phyloP scores from a whole-genome alignment of 805 yeast species.

The Saccharomycopsis sp. region DNA sequence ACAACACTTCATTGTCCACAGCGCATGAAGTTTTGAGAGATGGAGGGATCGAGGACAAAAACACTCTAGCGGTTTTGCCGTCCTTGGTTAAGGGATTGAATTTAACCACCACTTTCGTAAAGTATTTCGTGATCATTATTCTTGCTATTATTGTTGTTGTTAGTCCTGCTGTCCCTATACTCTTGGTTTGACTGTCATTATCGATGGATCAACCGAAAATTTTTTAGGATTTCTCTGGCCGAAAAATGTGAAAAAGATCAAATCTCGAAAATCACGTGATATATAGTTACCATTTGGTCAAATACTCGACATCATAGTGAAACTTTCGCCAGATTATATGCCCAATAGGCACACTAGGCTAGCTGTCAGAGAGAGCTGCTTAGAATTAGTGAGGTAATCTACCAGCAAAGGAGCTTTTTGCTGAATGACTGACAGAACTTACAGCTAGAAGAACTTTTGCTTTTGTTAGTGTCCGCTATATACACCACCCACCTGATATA shows the following conservation, averaged over 20 bases:
- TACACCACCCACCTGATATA: too few species aligned
- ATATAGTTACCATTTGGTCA: background rate
- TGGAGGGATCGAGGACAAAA: slow-evolving; percentile 77
- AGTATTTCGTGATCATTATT: slow-evolving; percentile 83
- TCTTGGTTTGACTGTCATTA: background rate
- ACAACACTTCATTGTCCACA: slow-evolving; percentile 60
- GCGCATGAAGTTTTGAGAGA: slow-evolving; percentile 52
- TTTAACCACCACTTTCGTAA: slow-evolving; percentile 65
- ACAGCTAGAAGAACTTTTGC: too few species aligned
- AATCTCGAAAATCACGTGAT: background rate
- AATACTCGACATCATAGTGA: too few species aligned
- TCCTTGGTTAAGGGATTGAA: slow-evolving; percentile 73
- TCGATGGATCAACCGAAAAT: background rate
- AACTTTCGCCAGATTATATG: too few species aligned
- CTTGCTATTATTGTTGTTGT: background rate
- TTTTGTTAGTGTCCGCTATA: too few species aligned
- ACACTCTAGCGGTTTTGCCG: slow-evolving; percentile 74
- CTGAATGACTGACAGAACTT: too few species aligned
- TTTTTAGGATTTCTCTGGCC: background rate
- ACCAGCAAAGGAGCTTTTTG: too few species aligned
- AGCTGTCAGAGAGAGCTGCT: too few species aligned
- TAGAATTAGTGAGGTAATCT: too few species aligned
- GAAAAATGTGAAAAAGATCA: background rate
- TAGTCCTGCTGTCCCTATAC: background rate
- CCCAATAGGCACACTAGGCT: too few species aligned